Conservation (phyloP, 495 filamentous ascomycete species). For the Lichenothelia convexa region DNA sequence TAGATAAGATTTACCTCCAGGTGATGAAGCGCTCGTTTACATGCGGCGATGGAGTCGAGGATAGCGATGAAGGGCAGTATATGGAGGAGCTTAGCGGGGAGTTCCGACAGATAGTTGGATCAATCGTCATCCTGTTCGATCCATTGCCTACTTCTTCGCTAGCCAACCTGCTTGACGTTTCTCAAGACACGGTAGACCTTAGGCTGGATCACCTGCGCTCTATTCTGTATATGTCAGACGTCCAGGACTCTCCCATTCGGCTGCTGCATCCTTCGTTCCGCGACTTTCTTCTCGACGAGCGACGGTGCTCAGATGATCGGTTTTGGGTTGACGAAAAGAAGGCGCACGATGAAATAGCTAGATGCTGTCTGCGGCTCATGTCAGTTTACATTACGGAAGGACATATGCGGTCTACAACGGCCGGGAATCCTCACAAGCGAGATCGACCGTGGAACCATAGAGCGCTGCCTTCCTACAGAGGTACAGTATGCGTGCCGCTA, state of each 20-base stretch:
- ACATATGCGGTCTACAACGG: slow-evolving; percentile 5
- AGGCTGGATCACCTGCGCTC: slow-evolving; percentile 15
- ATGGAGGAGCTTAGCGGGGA: slow-evolving; percentile 1
- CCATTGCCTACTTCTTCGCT: slow-evolving; percentile 17
- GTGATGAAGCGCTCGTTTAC: slow-evolving; percentile 1
- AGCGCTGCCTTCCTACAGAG: slow-evolving; percentile 3
- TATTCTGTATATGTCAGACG: slow-evolving; percentile 20
- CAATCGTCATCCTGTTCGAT: slow-evolving; percentile 14
- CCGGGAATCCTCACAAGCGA: slow-evolving; percentile 4
- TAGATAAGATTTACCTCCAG: slow-evolving; percentile 4
- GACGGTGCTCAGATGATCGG: slow-evolving; percentile 5
- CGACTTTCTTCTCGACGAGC: slow-evolving; percentile 29
- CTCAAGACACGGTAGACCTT: neutral
- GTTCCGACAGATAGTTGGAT: slow-evolving; percentile 19
- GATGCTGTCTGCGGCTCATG: slow-evolving; percentile 10
- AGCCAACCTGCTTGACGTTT: slow-evolving; percentile 8
- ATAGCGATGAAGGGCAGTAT: slow-evolving; percentile 5
- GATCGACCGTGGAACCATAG: neutral
- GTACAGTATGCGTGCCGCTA: slow-evolving; percentile 19
- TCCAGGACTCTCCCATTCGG: slow-evolving; percentile 15
- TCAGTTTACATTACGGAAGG: slow-evolving; percentile 2
- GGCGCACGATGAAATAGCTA: slow-evolving; percentile 9
- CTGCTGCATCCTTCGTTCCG: slow-evolving; percentile 32
- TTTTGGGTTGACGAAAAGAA: slow-evolving; percentile 10
- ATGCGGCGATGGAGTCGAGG: slow-evolving; percentile 7